A percentile compares a stretch with the other conserved stretches of the same genome.
These are phyloP conservation scores for Phaffia tasmanica DNA, from an alignment of 768 basidiomycete genomes.

Conservation along the genomic window DNA sequence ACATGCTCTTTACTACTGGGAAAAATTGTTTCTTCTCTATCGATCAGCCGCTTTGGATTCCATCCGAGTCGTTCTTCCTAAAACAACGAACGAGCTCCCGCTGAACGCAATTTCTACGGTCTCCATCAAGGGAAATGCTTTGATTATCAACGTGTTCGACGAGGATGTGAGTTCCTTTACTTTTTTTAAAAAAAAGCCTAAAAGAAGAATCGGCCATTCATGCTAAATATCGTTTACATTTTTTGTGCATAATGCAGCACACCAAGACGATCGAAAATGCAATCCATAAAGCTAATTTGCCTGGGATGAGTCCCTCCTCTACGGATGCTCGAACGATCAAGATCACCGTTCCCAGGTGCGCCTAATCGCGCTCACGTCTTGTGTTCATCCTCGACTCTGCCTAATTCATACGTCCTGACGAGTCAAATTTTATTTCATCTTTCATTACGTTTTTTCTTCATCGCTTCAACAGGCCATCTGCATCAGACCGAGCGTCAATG, in stretches of 20 bases:
- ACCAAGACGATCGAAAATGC: constrained; percentile 37
- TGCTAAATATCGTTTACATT: neutral
- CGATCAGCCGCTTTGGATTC: constrained; percentile 37
- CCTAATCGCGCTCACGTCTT: neutral
- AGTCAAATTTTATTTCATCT: no score
- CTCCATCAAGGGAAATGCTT: constrained; percentile 32
- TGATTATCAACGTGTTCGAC: constrained; percentile 37
- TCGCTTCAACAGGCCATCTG: neutral
- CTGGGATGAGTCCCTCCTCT: constrained; percentile 35
- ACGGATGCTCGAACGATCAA: constrained; percentile 34
- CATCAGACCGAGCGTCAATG: constrained; percentile 21
- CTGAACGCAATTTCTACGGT: constrained; percentile 35
- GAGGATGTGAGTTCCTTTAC: constrained; percentile 28
- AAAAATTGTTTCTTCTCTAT: no score
- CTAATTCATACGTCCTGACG: neutral
- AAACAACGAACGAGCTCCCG: constrained; percentile 26
- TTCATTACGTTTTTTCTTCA: neutral
- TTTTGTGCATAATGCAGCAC: constrained; percentile 24
- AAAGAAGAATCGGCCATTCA: neutral
- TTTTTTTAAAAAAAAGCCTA: neutral
- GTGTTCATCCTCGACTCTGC: neutral
- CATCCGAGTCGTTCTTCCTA: constrained; percentile 31
- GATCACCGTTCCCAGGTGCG: constrained; percentile 34
- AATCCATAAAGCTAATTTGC: constrained; percentile 37
- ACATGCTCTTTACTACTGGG: neutral